These are phyloP conservation scores for Ballota nigra DNA, from an alignment of 257 asterid genomes.

Conservation along the genomic window DNA sequence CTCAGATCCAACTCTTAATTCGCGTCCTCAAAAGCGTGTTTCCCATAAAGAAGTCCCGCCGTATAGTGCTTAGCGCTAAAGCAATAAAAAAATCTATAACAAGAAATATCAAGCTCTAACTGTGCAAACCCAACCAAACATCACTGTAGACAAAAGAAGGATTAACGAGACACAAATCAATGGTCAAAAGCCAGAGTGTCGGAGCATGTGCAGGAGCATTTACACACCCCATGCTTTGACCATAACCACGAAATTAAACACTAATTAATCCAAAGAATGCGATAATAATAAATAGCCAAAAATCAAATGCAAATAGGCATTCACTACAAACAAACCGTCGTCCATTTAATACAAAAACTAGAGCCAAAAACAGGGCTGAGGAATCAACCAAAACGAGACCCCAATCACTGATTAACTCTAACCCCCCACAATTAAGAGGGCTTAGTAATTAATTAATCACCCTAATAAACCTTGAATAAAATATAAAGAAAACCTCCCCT, in stretches of 20 bases:
- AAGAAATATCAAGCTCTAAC: not conserved
- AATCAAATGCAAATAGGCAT: conserved; percentile 19
- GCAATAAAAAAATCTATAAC: not conserved
- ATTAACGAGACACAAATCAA: conserved; percentile 9
- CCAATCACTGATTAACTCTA: conserved; percentile 27
- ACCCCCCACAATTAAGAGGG: conserved; percentile 26
- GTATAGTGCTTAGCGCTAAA: not conserved
- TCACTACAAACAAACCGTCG: conserved; percentile 31
- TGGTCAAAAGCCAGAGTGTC: conserved; percentile 35
- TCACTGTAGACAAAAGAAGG: conserved; percentile 11
- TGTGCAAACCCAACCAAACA: not conserved
- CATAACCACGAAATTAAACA: not conserved
- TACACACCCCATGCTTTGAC: conserved; percentile 44
- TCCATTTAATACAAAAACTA: not conserved
- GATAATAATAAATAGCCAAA: not conserved
- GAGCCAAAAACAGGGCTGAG: conserved; percentile 23
- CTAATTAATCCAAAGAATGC: not conserved
- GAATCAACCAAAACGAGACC: conserved; percentile 42
- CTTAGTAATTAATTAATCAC: conserved; percentile 7
- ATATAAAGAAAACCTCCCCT: not conserved
- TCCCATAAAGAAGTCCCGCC: not conserved
- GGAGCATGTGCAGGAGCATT: conserved; percentile 35
- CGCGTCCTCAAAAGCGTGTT: not conserved
- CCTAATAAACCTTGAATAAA: not conserved
- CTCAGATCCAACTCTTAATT: not conserved